Conservation (phyloP, 805 yeast genomes). For the Ogataea haglerorum region DNA sequence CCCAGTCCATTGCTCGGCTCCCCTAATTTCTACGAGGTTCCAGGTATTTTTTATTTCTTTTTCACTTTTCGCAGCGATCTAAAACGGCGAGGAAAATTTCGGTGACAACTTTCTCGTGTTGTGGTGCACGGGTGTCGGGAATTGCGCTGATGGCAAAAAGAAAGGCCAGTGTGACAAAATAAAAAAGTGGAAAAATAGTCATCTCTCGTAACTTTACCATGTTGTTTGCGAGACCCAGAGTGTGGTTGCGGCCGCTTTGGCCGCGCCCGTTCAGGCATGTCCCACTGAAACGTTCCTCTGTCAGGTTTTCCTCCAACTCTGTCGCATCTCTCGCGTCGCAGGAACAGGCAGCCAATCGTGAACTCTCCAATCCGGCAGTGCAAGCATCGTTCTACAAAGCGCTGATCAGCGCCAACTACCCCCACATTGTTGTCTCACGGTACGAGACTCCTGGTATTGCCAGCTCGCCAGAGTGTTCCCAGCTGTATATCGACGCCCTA, state of each 20-base stretch:
- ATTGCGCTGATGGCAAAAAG: constrained; percentile 8
- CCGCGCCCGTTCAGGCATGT: not conserved
- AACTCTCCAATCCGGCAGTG: constrained; percentile 58
- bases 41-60: not conserved
- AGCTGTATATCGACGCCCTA: constrained; percentile 76
- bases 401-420: constrained; percentile 76
- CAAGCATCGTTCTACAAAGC: constrained; percentile 84
- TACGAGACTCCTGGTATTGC: constrained; percentile 95
- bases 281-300: not conserved
- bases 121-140: constrained; percentile 9
- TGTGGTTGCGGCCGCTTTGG: constrained; percentile 1
- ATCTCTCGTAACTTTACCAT: not conserved
- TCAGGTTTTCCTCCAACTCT: constrained; percentile 11
- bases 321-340: constrained; percentile 47
- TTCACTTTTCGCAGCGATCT: not conserved
- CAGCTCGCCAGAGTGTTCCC: constrained; percentile 71
- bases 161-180: not conserved
- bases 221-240: constrained; percentile 4
- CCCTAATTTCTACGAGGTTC: not conserved
- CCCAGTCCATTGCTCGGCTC: not conserved
- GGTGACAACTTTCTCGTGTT: not conserved
- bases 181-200: constrained; percentile 4
- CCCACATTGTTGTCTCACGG: constrained; percentile 94
- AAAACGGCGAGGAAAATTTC: not conserved
- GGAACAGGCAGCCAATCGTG: constrained; percentile 85